Base-by-base conservation (phyloP, 2,329 filamentous ascomycete genomes). In the Phaeophleospora eucalypticola region DNA sequence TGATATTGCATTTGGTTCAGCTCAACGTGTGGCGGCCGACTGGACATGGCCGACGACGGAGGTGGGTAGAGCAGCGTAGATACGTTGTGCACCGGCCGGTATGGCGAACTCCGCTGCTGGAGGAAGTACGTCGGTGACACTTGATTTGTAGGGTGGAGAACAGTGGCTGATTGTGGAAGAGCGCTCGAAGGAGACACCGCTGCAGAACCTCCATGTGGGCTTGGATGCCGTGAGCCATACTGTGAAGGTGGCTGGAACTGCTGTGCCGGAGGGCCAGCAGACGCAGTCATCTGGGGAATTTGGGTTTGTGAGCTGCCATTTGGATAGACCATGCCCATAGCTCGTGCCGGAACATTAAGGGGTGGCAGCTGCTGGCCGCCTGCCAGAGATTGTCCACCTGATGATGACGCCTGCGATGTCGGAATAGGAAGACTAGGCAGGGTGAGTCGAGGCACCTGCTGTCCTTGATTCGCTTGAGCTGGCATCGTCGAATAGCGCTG, bases 1-100 rank as follows among this genome's bases (percentile, higher is more conserved):
- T 76, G 73, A 47, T 76, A 76, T 41, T 75, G 72, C 73, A 76
- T 75, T 48, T 74, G 71, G 42, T 74, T 70, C 49, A 69, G 67
- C 34, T 66, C 66, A 15, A 74, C 66, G 32, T 67, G 68, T 37
- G 66, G 65, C 9, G 69, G 65, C 7, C 70, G 68, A 39, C 72
- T 70, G 40, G 91, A 84, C 53, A 94, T 78, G 6, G 88, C 88
- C 7, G 82, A 78, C 18, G 87, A 86, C 0, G 89, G 87, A 4
- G 89, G 88, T 24, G 90, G 90, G 48, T 93, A 89, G 21, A 96
- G 76, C n/a, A 97, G 79, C 0, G 89, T 95, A 58, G 93, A 89
- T 49, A 96, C 88, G 51, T 88, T 81, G 43, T 90, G 86, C 33
- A 96, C 85, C 1, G 91, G 91, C 54, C 89, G 87, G 69, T 97